Percentiles rank a stretch among this genome's conserved stretches.
phyloP scores from a whole-genome alignment of 352 stramenopile species.

The Phytophthora citrophthora region DNA sequence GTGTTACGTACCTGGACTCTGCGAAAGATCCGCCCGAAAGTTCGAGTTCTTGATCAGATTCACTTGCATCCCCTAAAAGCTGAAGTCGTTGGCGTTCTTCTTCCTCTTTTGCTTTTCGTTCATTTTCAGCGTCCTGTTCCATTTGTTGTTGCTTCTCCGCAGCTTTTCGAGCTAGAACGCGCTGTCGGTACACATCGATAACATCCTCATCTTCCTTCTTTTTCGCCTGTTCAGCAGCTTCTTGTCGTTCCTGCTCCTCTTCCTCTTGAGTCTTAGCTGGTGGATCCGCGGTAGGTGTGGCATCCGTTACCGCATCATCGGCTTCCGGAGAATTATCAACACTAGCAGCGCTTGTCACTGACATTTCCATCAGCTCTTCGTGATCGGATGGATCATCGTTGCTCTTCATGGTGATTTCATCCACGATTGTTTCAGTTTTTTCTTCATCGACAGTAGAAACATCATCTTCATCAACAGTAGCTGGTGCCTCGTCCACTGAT shows the following conservation, averaged over 20 bases:
- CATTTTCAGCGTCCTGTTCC: constrained; percentile 48
- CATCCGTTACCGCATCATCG: background rate
- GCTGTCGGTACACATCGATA: constrained; percentile 72
- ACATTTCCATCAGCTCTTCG: background rate
- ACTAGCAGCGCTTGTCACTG: background rate
- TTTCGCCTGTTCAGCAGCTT: constrained; percentile 54
- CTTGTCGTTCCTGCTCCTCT: constrained; percentile 40
- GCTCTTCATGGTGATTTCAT: constrained; percentile 1
- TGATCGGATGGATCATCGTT: background rate
- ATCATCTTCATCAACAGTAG: constrained; percentile 4
- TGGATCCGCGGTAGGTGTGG: background rate
- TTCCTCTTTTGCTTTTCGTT: constrained; percentile 50
- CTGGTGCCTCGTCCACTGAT: background rate
- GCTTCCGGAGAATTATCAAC: background rate
- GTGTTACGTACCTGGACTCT: constrained; percentile 59
- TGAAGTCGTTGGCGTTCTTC: constrained; percentile 20
- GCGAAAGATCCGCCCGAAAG: constrained; percentile 68
- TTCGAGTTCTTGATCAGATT: constrained; percentile 62
- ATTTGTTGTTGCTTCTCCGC: constrained; percentile 65
- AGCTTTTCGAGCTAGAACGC: constrained; percentile 65
- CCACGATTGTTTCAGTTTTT: background rate
- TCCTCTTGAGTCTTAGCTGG: constrained; percentile 31
- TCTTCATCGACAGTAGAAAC: background rate
- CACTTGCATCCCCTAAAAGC: constrained; percentile 24
- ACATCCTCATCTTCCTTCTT: constrained; percentile 61